Evolutionary conservation across 2,329 filamentous ascomycete species (phyloP), one percentile per base, ranked within the genome.

Genomic region (Penicillium sp.): DNA sequence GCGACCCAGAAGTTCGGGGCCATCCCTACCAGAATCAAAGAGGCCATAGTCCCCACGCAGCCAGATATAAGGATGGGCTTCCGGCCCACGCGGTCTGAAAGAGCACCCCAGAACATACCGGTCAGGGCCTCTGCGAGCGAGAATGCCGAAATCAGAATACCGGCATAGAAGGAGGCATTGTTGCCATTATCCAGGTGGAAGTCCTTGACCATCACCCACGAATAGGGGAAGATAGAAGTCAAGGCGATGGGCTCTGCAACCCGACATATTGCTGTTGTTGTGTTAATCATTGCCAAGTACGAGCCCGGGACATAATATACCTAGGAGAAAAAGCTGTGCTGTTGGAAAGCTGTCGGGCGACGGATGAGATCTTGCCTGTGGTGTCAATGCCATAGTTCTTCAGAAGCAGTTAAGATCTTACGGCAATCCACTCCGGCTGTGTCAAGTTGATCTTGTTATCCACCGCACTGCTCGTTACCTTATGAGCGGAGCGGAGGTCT

Each of bases 151-250:
- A 96, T 92, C 72, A 96, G 85, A 63, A 94, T 80, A 50, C 92
- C 92, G 31, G 92, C 89, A 75, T 95, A 96, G 77, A 90, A 93
- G 38, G 87, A 95, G 59, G 90, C 90, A 84, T 92, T 85, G 76
- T 84, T 79, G 64, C 86, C 84, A 66, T 84, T 82, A 60, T 88
- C 89, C 65, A 92, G 82, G 40, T 90, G 70, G 74, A 91, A 91
- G 65, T 86, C 82, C 75, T 90, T 90, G 64, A 93, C 87, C 65
- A 93, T 86, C 59, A 88, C 84, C 89, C 89, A 95, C 59, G 90
- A 90, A 75, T 96, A 97, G 21, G 92, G 92, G 68, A 93, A 95
- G 75, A 96, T 94, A 70, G 90, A 94, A 1, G 92, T 96, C 62
- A 97, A 84, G 50, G 92, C 92, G 67, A 97, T 93, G 23, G 92